These are phyloP conservation scores for Rhizophora mangle DNA, from an alignment of 345 rosid species.

Conservation along the genomic window DNA sequence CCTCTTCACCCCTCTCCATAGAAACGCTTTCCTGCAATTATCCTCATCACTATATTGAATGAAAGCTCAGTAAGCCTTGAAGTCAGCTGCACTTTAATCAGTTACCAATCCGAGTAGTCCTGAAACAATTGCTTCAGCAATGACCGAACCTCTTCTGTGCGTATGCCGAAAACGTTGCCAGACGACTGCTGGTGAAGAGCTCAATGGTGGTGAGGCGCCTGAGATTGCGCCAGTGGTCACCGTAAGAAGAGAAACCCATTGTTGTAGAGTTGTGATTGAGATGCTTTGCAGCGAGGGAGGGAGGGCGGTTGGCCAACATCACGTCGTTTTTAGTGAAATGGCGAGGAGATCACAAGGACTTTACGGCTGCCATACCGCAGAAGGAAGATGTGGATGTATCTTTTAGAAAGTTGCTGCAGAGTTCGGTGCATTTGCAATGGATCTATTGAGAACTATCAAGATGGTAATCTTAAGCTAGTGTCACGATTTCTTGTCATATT, in stretches of 20 bases:
- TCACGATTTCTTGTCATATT: not conserved
- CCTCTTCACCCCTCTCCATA: conserved; percentile 15
- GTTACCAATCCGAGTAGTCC: not conserved
- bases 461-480: too few relatives aligned
- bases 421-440: not conserved
- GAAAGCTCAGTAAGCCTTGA: conserved; percentile 3
- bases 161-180: conserved; percentile 5
- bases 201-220: conserved; percentile 10
- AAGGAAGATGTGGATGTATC: conserved; percentile 25
- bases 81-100: conserved; percentile 3
- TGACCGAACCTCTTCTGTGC: conserved; percentile 10
- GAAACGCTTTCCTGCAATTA: conserved; percentile 14
- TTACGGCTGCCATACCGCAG: conserved; percentile 22
- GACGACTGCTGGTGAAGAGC: conserved; percentile 17
- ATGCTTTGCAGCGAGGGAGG: conserved; percentile 12
- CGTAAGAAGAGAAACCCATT: conserved; percentile 12
- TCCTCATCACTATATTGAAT: conserved; percentile 22
- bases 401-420: conserved; percentile 16
- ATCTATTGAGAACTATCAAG: too few relatives aligned
- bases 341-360: conserved; percentile 24
- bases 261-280: conserved; percentile 24
- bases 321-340: conserved; percentile 12
- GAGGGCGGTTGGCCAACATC: conserved; percentile 22
- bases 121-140: conserved; percentile 2
- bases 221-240: conserved; percentile 23